phyloP scores from a whole-genome alignment of 108 stramenopile genomes.

The Conticribra weissflogii region DNA sequence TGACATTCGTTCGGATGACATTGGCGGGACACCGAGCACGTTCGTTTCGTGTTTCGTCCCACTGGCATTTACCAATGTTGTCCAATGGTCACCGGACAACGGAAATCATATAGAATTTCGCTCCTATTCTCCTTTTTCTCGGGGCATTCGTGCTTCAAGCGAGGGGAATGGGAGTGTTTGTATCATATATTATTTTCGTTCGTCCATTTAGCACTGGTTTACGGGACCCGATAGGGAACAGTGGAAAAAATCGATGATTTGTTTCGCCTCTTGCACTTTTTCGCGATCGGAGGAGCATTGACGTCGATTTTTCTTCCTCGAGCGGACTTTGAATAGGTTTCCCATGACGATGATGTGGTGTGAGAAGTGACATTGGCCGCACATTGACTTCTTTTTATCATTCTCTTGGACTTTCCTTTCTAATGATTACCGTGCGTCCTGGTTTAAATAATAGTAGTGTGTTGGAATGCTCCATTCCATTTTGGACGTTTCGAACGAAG shows the following conservation, averaged over 20 bases:
- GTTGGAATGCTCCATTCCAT: too few species aligned
- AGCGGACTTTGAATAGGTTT: conserved; percentile 70
- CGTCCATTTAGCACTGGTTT: too few species aligned
- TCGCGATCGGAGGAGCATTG: neutral
- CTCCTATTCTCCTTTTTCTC: neutral
- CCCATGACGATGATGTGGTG: conserved; percentile 78
- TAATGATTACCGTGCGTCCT: neutral
- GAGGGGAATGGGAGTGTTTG: too few species aligned
- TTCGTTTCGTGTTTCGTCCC: neutral
- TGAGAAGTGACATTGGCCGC: conserved; percentile 79
- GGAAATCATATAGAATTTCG: neutral
- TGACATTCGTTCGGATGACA: neutral
- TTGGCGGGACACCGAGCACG: neutral
- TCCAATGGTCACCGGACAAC: neutral
- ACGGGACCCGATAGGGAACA: neutral
- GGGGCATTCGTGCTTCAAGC: neutral
- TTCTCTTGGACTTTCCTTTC: neutral
- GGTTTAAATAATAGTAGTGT: too few species aligned
- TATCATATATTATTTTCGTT: too few species aligned
- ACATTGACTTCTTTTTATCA: conserved; percentile 25
- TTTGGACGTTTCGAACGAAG: too few species aligned
- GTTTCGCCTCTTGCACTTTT: neutral
- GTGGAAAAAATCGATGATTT: neutral
- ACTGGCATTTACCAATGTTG: neutral
- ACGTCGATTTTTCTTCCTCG: neutral